phyloP scores from a whole-genome alignment of 495 filamentous ascomycete species.

The Hyaloscypha finlandica region DNA sequence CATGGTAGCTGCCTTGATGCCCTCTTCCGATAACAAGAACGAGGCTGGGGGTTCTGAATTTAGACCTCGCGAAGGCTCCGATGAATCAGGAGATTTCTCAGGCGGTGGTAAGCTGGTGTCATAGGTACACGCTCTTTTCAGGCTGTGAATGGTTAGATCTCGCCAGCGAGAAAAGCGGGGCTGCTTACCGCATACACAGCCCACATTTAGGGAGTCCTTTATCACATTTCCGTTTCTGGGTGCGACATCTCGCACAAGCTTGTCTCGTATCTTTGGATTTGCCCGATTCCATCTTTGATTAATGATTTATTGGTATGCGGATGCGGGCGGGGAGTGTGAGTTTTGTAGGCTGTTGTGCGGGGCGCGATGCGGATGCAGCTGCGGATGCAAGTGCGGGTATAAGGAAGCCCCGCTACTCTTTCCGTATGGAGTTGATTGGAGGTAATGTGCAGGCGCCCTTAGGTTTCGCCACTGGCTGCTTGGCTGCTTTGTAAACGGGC shows the following conservation, averaged over 20 bases:
- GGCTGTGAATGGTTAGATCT: too few relatives aligned
- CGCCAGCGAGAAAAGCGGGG: background rate
- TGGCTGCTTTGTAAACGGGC: too few relatives aligned
- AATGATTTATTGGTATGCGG: background rate
- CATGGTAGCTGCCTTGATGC: background rate
- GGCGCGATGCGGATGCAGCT: background rate
- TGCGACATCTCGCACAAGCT: background rate
- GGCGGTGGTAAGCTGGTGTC: too few relatives aligned
- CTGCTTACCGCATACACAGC: background rate
- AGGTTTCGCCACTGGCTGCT: too few relatives aligned
- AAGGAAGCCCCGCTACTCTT: too few relatives aligned
- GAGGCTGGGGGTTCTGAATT: too few relatives aligned
- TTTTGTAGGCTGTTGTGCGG: background rate
- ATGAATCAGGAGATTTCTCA: too few relatives aligned
- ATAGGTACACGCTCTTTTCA: too few relatives aligned
- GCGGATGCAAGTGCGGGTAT: background rate
- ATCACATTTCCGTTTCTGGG: constrained; percentile 1
- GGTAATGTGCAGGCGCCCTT: too few relatives aligned
- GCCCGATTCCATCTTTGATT: background rate
- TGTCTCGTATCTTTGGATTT: background rate
- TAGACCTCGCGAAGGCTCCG: too few relatives aligned
- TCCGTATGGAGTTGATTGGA: too few relatives aligned
- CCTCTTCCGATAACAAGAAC: too few relatives aligned
- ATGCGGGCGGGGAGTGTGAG: background rate
- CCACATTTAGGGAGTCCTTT: background rate